Evolutionary conservation across 345 rosid species (phyloP), one percentile per base, ranked within the genome.

Genomic region (Microthlaspi erraticum): DNA sequence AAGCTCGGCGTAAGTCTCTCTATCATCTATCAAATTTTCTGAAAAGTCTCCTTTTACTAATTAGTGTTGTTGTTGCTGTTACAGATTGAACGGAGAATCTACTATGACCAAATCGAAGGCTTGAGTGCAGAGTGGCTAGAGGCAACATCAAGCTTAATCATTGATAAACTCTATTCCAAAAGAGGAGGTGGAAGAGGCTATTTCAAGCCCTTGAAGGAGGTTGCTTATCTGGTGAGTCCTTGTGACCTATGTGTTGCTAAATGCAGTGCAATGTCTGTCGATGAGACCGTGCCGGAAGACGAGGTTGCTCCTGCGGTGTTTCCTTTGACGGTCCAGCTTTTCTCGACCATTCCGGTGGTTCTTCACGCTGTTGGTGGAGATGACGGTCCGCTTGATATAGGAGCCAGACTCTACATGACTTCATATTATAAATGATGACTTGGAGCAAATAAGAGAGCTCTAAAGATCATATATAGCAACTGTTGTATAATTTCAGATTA

Each of bases 61-160:
- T 10, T 58, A 18, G 60, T 11, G 18, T 59, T 54, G 46, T 44
- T 26, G 19, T 13, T 61, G 18, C 10, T 61, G 45, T 68, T 73
- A 62, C 83, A 93, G 98, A 77, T 91, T 72, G 98, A 91, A 68
- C 70, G 88, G 5, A 81, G 97, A n/a, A 81, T 93, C 75, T 37
- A 84, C 74, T 93, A 93, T 26, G 98, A 87, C 31, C 92, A 86
- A 63, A 81, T 87, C 46, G 98, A 89, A 60, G 91, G 94, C 68
- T 71, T 93, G 79, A 60, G 14, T 9, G 89, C 60, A 20, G 97
- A 91, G 73, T 93, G 92, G 92, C 91, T 91, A 0, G 92, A 86
- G 75, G 80, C 85, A 51, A 91, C 94, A 7, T 93, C 98, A 7
- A 81, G 94, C 3, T 78, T 93, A 81, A 85, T 93, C 81, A 76